Evolutionary conservation across 371 early-diverging fungal genomes (phyloP).

Genomic region (Apophysomyces variabilis): DNA sequence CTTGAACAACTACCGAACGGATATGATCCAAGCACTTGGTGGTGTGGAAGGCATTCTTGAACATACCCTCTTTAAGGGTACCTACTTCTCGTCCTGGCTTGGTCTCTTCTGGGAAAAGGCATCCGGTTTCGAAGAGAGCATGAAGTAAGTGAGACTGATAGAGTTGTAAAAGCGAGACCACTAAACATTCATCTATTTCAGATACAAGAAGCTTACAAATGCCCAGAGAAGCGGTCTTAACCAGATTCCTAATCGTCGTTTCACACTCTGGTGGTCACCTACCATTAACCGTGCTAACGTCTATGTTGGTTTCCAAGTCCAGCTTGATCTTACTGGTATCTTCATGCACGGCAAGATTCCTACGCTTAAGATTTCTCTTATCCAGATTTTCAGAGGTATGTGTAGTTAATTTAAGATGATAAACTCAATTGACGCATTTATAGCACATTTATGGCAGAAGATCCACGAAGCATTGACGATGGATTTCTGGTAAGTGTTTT

Average conservation of each 20-base stretch:
- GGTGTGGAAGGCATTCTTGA: slow-evolving; percentile 99
- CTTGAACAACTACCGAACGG: slow-evolving; percentile 96
- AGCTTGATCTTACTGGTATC: slow-evolving; percentile 98
- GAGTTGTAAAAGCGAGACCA: neutral
- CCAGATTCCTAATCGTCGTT: slow-evolving; percentile 99
- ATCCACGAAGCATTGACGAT: slow-evolving; percentile 97
- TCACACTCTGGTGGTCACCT: slow-evolving; percentile 99
- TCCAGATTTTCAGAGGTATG: slow-evolving; percentile 94
- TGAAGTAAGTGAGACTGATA: slow-evolving; percentile 37
- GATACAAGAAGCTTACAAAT: slow-evolving; percentile 96
- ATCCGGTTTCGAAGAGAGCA: slow-evolving; percentile 50
- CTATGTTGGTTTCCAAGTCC: slow-evolving; percentile 99
- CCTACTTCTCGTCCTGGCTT: slow-evolving; percentile 97
- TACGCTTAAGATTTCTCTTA: slow-evolving; percentile 97
- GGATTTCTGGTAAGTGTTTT: slow-evolving; percentile 59
- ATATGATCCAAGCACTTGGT: slow-evolving; percentile 98
- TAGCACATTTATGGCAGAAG: slow-evolving; percentile 99
- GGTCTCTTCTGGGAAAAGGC: slow-evolving; percentile 98
- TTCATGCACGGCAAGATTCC: slow-evolving; percentile 99
- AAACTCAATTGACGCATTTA: neutral
- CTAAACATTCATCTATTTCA: slow-evolving; percentile 20
- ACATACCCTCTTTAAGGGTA: slow-evolving; percentile 98
- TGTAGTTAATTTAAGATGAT: neutral
- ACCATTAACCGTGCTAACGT: slow-evolving; percentile 98
- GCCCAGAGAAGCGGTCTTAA: slow-evolving; percentile 98